Evolutionary conservation across 2,329 filamentous ascomycete genomes (phyloP), one percentile per base, ranked within the genome.

Genomic region (Chaetomium olivaceum): DNA sequence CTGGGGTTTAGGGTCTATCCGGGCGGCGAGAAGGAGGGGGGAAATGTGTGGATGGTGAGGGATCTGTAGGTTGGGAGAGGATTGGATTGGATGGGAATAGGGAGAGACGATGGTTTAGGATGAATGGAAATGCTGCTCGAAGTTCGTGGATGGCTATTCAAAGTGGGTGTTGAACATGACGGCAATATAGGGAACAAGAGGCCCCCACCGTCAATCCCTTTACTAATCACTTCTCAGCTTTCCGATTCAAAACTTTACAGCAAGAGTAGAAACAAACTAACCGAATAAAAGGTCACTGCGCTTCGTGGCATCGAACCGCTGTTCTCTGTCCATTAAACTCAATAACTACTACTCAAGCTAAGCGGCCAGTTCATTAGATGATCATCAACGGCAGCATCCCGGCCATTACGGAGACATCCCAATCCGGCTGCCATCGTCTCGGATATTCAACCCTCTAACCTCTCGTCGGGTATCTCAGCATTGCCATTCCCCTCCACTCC

Each of bases 1-100:
- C 68, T 80, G 65, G 82, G 80, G 43, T 83, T 84, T 65, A 73
- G 74, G 64, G 71, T 81, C 9, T 72, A 76, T 67, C 73, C 75
- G 5, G 76, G 76, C 2, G 77, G 75, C 4, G 74, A 76, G 57
- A 73, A 71, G 66, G 75, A 74, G 52, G 77, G 75, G 51, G 77
- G 75, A 27, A 75, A 75, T 52, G 76, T 78, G 46, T 77, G 73
- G 75, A 81, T 82, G 80, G 77, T 80, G 63, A 76, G 72, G 69
- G 79, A 80, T 62, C 68, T 80, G 61, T 71, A 55, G 52, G n/a
- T 19, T 55, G 55, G 36, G n/a, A n/a, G n/a, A n/a, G n/a, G n/a
- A n/a, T n/a, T n/a, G n/a, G n/a, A n/a, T n/a, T n/a, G n/a, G 11
- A 19, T 12, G 16, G 55, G 55, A 46, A 33, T n/a, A 33, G 9